Evolutionary conservation across 345 rosid genomes (phyloP).

Genomic region (Trapa bicornis): DNA sequence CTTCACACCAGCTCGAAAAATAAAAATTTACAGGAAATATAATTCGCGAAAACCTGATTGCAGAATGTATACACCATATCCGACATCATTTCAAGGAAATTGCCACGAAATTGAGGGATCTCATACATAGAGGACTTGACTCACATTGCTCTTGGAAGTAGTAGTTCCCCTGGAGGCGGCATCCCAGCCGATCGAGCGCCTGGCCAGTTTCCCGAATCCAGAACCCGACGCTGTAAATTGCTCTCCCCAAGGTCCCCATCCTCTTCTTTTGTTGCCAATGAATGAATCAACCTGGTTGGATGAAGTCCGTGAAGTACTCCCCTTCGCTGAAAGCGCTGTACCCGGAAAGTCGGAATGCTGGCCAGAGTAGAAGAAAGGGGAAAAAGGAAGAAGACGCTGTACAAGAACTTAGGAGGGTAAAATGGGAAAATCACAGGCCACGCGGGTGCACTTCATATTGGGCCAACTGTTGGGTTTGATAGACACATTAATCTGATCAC

Average conservation of each 20-base stretch:
- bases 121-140: slow-evolving; percentile 8
- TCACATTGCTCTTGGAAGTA: slow-evolving; percentile 75
- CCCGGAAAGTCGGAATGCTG: not conserved
- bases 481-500: too few relatives aligned
- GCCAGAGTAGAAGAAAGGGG: slow-evolving; percentile 2
- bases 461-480: not conserved
- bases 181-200: slow-evolving; percentile 88
- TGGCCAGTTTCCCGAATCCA: slow-evolving; percentile 98
- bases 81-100: not conserved
- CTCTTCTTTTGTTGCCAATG: not conserved
- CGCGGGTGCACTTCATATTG: not conserved
- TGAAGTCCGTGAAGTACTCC: slow-evolving; percentile 1
- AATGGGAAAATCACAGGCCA: slow-evolving; percentile 1
- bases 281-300: not conserved
- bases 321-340: not conserved
- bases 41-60: not conserved
- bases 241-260: slow-evolving; percentile 87
- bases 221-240: slow-evolving; percentile 79
- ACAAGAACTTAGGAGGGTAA: slow-evolving; percentile 8
- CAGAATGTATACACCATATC: not conserved
- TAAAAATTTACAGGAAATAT: not conserved
- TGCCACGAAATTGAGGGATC: not conserved
- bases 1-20: not conserved
- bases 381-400: slow-evolving; percentile 3
- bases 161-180: slow-evolving; percentile 79